A percentile compares a stretch with the other conserved stretches of the same genome.
Conservation (phyloP, 2,329 filamentous ascomycete genomes). For the Rosellinia necatrix region DNA sequence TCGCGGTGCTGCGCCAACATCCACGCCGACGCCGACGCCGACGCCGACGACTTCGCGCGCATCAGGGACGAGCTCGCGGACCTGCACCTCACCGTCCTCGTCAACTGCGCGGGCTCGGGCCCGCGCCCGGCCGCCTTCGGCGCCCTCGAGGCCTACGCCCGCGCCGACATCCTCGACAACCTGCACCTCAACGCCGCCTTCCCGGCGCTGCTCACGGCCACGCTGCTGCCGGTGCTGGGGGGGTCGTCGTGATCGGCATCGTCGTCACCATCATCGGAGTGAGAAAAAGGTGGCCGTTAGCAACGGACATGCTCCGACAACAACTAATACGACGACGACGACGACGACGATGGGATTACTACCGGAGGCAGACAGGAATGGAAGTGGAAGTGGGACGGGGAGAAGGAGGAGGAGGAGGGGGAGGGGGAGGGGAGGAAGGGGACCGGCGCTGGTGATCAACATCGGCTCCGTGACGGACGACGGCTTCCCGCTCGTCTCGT, state of each 20-base stretch:
- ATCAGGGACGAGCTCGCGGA: conserved; percentile 31
- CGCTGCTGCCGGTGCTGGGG: conserved; percentile 29
- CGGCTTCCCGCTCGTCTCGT: conserved; percentile 30
- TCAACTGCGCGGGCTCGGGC: conserved; percentile 57
- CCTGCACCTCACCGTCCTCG: conserved; percentile 51
- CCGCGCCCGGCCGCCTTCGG: conserved; percentile 39
- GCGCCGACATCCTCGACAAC: conserved; percentile 44
- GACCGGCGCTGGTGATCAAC: conserved; percentile 33
- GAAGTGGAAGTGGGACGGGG: background rate
- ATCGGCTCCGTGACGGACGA: conserved; percentile 29
- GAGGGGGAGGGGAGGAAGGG: background rate
- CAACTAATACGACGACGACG: too few relatives aligned
- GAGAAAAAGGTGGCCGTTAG: too few relatives aligned
- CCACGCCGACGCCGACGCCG: conserved; percentile 18
- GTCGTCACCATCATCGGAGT: too few relatives aligned
- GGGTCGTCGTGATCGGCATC: too few relatives aligned
- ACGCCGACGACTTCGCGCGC: conserved; percentile 20
- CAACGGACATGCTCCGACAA: too few relatives aligned
- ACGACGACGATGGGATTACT: too few relatives aligned
- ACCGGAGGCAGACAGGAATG: too few relatives aligned
- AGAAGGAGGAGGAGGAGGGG: background rate
- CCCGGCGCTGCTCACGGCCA: conserved; percentile 26
- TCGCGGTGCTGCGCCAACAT: conserved; percentile 34
- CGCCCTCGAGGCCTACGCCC: conserved; percentile 40
- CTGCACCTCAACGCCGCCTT: conserved; percentile 47